Evolutionary conservation across 2,329 filamentous ascomycete species (phyloP).

Genomic region (Neopestalotiopsis sp.): DNA sequence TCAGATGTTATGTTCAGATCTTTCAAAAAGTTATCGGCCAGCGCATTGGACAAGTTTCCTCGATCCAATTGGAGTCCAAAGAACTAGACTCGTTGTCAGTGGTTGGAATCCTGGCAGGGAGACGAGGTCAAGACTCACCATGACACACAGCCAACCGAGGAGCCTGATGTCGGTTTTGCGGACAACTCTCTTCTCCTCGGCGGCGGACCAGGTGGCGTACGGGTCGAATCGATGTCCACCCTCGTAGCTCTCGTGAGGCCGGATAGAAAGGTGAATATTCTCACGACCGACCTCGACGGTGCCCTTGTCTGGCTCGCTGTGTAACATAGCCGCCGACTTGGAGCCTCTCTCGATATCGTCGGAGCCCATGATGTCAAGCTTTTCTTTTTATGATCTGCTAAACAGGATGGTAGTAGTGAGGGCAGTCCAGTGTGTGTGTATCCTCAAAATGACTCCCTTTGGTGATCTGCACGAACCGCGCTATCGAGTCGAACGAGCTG

Average conservation of each 20-base stretch:
- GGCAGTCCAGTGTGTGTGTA: neutral
- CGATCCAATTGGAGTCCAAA: conserved; percentile 69
- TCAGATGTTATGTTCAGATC: conserved; percentile 55
- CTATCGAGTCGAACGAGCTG: conserved; percentile 4
- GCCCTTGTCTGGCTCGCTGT: conserved; percentile 12
- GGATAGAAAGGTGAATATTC: conserved; percentile 39
- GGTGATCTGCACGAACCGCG: neutral
- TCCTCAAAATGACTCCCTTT: neutral
- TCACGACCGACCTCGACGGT: conserved; percentile 43
- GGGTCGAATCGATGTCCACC: conserved; percentile 49
- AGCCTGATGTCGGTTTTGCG: conserved; percentile 55
- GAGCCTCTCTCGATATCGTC: conserved; percentile 20
- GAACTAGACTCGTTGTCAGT: conserved; percentile 41
- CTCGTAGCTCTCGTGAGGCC: conserved; percentile 43
- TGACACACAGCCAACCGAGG: conserved; percentile 48
- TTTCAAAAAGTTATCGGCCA: conserved; percentile 65
- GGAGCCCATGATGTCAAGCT: conserved; percentile 18
- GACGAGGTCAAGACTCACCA: conserved; percentile 40
- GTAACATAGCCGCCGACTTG: neutral
- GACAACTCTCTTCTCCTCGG: conserved; percentile 62
- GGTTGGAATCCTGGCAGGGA: neutral
- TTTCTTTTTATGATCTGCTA: neutral
- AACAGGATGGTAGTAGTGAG: neutral
- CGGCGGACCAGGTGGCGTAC: conserved; percentile 53
- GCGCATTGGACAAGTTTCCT: conserved; percentile 66